Percentiles rank a stretch among this genome's conserved stretches.
Evolutionary conservation across 164 flowering plant species (phyloP).

Genomic region (Santalum album): DNA sequence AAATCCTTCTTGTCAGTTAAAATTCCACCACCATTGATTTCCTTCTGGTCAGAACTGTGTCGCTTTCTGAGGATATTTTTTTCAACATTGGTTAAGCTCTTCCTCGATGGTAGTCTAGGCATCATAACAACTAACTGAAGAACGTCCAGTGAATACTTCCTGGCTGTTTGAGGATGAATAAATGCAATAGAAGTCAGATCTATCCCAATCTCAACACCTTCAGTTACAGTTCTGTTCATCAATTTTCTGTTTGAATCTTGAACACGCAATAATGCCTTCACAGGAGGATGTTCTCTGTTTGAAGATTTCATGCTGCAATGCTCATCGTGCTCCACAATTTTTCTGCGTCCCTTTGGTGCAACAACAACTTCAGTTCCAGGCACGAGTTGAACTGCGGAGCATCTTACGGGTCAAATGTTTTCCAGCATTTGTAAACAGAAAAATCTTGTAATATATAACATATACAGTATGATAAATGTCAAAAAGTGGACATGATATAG

Average conservation of each 20-base stretch:
- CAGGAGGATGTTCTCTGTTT: constrained; percentile 14
- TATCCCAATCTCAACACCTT: constrained; percentile 53
- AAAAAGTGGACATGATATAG: too few relatives aligned
- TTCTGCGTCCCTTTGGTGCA: constrained; percentile 80
- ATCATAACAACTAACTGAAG: constrained; percentile 50
- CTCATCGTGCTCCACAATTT: constrained; percentile 14
- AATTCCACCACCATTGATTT: constrained; percentile 19
- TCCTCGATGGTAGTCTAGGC: constrained; percentile 36
- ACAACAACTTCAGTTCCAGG: constrained; percentile 95
- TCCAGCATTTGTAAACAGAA: neutral
- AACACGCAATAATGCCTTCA: constrained; percentile 63
- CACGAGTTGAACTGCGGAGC: constrained; percentile 76
- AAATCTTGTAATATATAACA: neutral
- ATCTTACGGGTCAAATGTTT: constrained; percentile 13
- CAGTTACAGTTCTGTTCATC: constrained; percentile 28
- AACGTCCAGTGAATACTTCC: constrained; percentile 28
- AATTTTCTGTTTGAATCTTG: constrained; percentile 49
- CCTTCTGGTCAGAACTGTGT: constrained; percentile 26
- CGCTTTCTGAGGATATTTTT: constrained; percentile 17
- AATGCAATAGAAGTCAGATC: constrained; percentile 62
- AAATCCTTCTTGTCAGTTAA: constrained; percentile 26
- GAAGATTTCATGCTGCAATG: constrained; percentile 16
- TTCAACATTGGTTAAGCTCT: constrained; percentile 23
- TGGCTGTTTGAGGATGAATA: constrained; percentile 88
- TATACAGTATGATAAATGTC: neutral